phyloP scores from a whole-genome alignment of 139 green algal species.

The Coccomyxa sp. region DNA sequence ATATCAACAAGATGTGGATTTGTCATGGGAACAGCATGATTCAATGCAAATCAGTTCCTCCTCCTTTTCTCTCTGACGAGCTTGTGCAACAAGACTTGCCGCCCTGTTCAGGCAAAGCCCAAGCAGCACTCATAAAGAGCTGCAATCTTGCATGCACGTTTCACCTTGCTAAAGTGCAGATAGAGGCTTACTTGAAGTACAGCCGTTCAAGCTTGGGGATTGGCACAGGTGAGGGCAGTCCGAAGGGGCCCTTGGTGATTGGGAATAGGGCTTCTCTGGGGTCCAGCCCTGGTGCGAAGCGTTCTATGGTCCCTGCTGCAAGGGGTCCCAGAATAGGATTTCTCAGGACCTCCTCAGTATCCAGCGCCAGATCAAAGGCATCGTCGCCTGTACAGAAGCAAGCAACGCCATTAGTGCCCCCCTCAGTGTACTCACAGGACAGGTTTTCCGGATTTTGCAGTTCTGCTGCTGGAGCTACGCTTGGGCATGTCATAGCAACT shows the following conservation, averaged over 20 bases:
- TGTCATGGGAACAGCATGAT: no score
- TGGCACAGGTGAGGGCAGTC: slow-evolving; percentile 47
- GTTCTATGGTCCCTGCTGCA: slow-evolving; percentile 2
- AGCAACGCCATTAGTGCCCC: no score
- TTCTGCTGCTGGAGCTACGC: no score
- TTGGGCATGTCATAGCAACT: background rate
- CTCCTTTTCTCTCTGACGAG: no score
- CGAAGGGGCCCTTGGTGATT: slow-evolving; percentile 37
- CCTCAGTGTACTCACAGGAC: no score
- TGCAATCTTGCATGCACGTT: background rate
- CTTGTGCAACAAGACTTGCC: no score
- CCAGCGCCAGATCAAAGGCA: slow-evolving; percentile 30
- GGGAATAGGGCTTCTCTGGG: slow-evolving; percentile 38
- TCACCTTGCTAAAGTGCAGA: background rate
- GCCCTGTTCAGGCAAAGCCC: background rate
- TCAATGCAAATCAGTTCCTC: no score
- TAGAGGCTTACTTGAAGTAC: slow-evolving; percentile 53
- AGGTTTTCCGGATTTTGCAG: no score
- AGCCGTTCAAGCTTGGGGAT: slow-evolving; percentile 59
- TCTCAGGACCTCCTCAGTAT: slow-evolving; percentile 40
- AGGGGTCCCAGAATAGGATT: slow-evolving; percentile 39
- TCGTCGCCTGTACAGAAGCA: slow-evolving; percentile 10
- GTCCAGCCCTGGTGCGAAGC: slow-evolving; percentile 21
- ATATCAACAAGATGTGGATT: no score
- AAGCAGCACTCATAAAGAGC: background rate